A percentile compares a stretch with the other conserved stretches of the same genome.
Evolutionary conservation across 2,329 filamentous ascomycete species (phyloP).

Genomic region (Aspergillus flavus): DNA sequence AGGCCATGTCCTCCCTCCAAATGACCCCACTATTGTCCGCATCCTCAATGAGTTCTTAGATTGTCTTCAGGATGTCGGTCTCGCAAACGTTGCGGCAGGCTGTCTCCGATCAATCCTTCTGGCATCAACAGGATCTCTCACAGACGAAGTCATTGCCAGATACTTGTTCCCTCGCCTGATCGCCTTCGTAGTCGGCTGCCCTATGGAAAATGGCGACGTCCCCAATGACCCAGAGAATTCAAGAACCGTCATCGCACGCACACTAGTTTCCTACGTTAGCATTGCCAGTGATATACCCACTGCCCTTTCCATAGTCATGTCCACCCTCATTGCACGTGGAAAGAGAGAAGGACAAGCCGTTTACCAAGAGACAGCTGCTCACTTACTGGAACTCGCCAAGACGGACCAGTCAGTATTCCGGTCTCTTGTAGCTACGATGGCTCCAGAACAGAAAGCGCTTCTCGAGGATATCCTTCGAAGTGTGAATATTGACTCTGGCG

Average conservation of each 20-base stretch:
- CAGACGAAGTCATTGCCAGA: slow-evolving; percentile 73
- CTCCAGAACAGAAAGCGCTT: slow-evolving; percentile 68
- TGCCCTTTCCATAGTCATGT: slow-evolving; percentile 75
- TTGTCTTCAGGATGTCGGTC: slow-evolving; percentile 65
- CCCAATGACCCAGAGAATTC: slow-evolving; percentile 72
- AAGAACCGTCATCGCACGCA: slow-evolving; percentile 70
- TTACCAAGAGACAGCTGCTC: slow-evolving; percentile 72
- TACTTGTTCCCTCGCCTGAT: slow-evolving; percentile 76
- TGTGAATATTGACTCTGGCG: slow-evolving; percentile 53
- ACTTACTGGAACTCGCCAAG: slow-evolving; percentile 79
- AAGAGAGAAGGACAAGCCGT: slow-evolving; percentile 60
- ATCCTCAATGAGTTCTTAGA: slow-evolving; percentile 83
- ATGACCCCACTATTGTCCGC: slow-evolving; percentile 72
- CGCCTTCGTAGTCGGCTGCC: slow-evolving; percentile 64
- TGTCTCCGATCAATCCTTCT: slow-evolving; percentile 85
- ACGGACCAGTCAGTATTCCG: slow-evolving; percentile 74
- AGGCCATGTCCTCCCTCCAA: slow-evolving; percentile 70
- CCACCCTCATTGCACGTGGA: slow-evolving; percentile 73
- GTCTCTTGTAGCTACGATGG: slow-evolving; percentile 71
- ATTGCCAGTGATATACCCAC: slow-evolving; percentile 40
- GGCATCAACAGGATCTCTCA: slow-evolving; percentile 59
- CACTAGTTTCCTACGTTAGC: slow-evolving; percentile 71
- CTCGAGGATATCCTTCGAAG: slow-evolving; percentile 77
- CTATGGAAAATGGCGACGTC: slow-evolving; percentile 61
- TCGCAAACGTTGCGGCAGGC: slow-evolving; percentile 82